Evolutionary conservation across 306 rosid species (phyloP).

Genomic region (Vicia faba): DNA sequence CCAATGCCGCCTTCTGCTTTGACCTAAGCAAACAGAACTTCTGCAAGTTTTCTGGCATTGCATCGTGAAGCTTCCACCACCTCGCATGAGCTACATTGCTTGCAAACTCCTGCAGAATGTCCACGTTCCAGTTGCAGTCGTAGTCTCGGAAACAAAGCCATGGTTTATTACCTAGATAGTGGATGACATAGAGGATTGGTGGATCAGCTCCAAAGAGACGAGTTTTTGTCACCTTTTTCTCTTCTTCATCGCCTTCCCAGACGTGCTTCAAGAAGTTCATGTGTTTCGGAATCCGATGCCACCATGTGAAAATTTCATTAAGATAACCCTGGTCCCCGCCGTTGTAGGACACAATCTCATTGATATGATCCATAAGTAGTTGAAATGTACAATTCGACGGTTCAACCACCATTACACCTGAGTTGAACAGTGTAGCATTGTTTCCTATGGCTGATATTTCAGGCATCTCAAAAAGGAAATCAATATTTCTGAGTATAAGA

Average conservation of each 20-base stretch:
- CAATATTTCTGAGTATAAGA: constrained; percentile 78
- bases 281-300: constrained; percentile 87
- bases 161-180: constrained; percentile 80
- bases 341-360: constrained; percentile 79
- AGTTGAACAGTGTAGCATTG: constrained; percentile 78
- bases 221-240: constrained; percentile 64
- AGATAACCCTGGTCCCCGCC: constrained; percentile 94
- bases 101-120: constrained; percentile 70
- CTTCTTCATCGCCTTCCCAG: constrained; percentile 83
- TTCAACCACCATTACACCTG: constrained; percentile 84
- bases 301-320: constrained; percentile 86
- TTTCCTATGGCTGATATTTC: constrained; percentile 89
- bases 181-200: constrained; percentile 76
- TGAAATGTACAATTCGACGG: constrained; percentile 84
- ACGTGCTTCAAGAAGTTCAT: constrained; percentile 92
- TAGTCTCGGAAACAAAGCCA: constrained; percentile 92
- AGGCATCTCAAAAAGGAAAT: constrained; percentile 80
- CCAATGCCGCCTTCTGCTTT: constrained; percentile 79
- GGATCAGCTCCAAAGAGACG: constrained; percentile 79
- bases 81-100: constrained; percentile 77
- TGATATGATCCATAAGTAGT: constrained; percentile 79
- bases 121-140: constrained; percentile 90
- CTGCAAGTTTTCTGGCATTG: constrained; percentile 72
- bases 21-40: constrained; percentile 75
- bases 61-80: constrained; percentile 91